Evolutionary conservation across 73 alveolate genomes (phyloP).

Genomic region (Paramecium primaurelia): DNA sequence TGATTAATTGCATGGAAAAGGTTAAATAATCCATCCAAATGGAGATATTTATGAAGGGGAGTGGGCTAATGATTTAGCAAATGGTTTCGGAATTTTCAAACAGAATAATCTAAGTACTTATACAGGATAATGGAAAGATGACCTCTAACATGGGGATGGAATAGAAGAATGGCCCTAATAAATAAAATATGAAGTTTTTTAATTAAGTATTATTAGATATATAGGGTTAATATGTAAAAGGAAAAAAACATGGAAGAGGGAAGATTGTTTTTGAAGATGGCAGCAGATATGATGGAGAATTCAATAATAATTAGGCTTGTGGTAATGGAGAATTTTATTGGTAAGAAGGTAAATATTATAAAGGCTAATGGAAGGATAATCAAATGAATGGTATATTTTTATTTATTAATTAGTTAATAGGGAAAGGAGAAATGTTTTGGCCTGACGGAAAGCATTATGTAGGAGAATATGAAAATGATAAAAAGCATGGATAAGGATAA

Average conservation of each 20-base stretch:
- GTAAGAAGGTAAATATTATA: conserved; percentile 57
- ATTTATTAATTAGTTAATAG: neutral
- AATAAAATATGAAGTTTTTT: conserved; percentile 22
- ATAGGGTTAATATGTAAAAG: conserved; percentile 66
- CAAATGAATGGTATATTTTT: conserved; percentile 55
- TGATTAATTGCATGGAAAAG: conserved; percentile 74
- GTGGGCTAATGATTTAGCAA: conserved; percentile 66
- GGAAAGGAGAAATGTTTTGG: conserved; percentile 68
- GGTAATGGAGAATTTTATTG: conserved; percentile 56
- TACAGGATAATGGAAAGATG: conserved; percentile 43
- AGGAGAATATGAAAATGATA: conserved; percentile 78
- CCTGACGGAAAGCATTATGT: conserved; percentile 71
- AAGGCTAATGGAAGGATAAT: conserved; percentile 68
- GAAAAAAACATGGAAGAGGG: conserved; percentile 74
- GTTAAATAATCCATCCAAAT: conserved; percentile 65
- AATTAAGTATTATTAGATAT: neutral
- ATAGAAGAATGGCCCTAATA: conserved; percentile 54
- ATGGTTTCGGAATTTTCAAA: conserved; percentile 71
- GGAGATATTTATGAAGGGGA: conserved; percentile 76
- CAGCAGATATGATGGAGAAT: conserved; percentile 50
- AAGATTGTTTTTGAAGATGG: conserved; percentile 63
- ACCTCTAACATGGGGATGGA: conserved; percentile 50
- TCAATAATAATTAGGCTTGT: conserved; percentile 23
- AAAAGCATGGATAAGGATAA: conserved; percentile 78
- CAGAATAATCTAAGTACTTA: conserved; percentile 66